These are phyloP conservation scores for Pleurotus tuber-regium DNA, from an alignment of 768 basidiomycete genomes.

Conservation along the genomic window DNA sequence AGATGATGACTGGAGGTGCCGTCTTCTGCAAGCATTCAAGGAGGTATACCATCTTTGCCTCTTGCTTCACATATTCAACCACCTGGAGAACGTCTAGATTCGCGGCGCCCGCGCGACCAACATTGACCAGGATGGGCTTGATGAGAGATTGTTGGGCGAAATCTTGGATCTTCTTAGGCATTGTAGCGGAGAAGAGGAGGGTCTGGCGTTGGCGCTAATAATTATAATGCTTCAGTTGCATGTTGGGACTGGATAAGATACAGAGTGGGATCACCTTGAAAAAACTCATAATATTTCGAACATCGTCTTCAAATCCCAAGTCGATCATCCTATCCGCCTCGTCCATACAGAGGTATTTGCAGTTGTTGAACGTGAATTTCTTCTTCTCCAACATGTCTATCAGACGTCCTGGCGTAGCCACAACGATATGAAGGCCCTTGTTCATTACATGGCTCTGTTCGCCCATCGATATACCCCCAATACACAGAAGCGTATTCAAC, in stretches of 20 bases:
- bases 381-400: constrained; percentile 99
- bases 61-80: constrained; percentile 98
- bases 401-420: constrained; percentile 93
- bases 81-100: constrained; percentile 95
- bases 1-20: constrained; percentile 95
- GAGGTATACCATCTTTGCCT: constrained; percentile 99
- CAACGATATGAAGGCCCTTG: constrained; percentile 92
- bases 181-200: constrained; percentile 95
- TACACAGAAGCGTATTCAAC: constrained; percentile 87
- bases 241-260: background rate
- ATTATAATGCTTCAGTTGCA: constrained; percentile 4
- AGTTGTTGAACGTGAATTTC: constrained; percentile 86
- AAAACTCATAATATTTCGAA: constrained; percentile 98
- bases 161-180: constrained; percentile 99
- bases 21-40: constrained; percentile 98
- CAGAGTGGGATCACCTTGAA: constrained; percentile 70
- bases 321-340: constrained; percentile 99
- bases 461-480: constrained; percentile 97
- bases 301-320: constrained; percentile 97
- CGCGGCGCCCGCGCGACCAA: constrained; percentile 96
- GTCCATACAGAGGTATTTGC: constrained; percentile 98
- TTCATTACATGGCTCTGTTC: constrained; percentile 92
- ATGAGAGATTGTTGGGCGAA: constrained; percentile 98
- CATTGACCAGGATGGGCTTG: constrained; percentile 92
- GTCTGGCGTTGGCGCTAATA: constrained; percentile 94